Percentiles rank a stretch among this genome's conserved stretches.
Evolutionary conservation across 2,329 filamentous ascomycete genomes (phyloP).

Genomic region (Dendrostoma leiphaemia): DNA sequence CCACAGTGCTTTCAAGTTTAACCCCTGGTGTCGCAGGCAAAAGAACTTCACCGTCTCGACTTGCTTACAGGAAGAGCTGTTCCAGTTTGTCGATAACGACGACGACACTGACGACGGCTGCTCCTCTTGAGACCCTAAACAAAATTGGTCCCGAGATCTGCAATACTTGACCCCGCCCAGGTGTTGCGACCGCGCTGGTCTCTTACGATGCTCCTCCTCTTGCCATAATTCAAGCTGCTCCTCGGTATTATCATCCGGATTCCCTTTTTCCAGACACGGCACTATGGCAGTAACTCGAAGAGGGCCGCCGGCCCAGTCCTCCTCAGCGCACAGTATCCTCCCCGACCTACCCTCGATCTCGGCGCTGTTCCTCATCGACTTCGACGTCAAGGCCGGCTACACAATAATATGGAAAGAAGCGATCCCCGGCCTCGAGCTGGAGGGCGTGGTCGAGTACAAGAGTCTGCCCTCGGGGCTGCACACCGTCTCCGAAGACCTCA

Average conservation of each 20-base stretch:
- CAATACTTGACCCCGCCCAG: background rate
- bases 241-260: background rate
- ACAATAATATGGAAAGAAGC: slow-evolving; percentile 87
- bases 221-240: slow-evolving; percentile 1
- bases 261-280: background rate
- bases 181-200: slow-evolving; percentile 2
- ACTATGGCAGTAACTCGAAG: slow-evolving; percentile 14
- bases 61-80: too few species aligned
- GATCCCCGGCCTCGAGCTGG: slow-evolving; percentile 67
- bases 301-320: slow-evolving; percentile 6
- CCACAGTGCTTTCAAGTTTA: background rate
- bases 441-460: slow-evolving; percentile 93
- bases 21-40: background rate
- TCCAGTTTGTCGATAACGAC: too few species aligned
- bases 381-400: slow-evolving; percentile 89
- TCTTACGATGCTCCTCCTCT: slow-evolving; percentile 13
- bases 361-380: slow-evolving; percentile 84
- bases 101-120: background rate
- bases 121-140: background rate
- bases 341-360: slow-evolving; percentile 62
- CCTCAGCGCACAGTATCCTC: slow-evolving; percentile 23
- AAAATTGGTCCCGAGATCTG: background rate
- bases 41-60: too few species aligned
- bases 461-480: slow-evolving; percentile 91
- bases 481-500: slow-evolving; percentile 81